Percentiles rank a stretch among this genome's conserved stretches.
phyloP scores from a whole-genome alignment of 805 yeast species.

The Ogataea nitratoaversa region DNA sequence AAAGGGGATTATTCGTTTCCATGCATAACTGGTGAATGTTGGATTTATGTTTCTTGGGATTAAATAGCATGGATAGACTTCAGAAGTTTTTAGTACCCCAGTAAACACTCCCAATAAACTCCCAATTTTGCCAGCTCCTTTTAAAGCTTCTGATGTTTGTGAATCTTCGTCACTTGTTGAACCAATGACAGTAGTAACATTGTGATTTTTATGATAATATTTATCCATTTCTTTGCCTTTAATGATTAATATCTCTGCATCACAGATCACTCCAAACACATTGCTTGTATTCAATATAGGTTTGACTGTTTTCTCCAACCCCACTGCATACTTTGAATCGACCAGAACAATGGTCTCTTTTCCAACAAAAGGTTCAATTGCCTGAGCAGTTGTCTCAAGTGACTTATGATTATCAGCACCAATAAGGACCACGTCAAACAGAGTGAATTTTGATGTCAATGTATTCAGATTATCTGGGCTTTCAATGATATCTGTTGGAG shows the following conservation, averaged over 20 bases:
- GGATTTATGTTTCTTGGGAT: slow-evolving; percentile 26
- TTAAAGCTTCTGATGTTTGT: slow-evolving; percentile 9
- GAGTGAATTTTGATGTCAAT: slow-evolving; percentile 4
- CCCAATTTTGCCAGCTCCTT: slow-evolving; percentile 20
- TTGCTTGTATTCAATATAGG: slow-evolving; percentile 9
- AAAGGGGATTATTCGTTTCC: slow-evolving; percentile 28
- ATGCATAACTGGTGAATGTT: slow-evolving; percentile 22
- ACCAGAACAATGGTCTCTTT: slow-evolving; percentile 23
- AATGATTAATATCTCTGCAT: slow-evolving; percentile 20
- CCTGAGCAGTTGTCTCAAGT: slow-evolving; percentile 5
- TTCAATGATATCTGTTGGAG: slow-evolving; percentile 9
- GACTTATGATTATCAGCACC: slow-evolving; percentile 11
- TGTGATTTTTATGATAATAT: slow-evolving; percentile 20
- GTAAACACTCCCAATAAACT: slow-evolving; percentile 14
- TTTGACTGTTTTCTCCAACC: slow-evolving; percentile 17
- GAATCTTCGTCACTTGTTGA: slow-evolving; percentile 10
- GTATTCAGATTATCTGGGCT: slow-evolving; percentile 4
- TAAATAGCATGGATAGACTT: slow-evolving; percentile 23
- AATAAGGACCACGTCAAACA: slow-evolving; percentile 21
- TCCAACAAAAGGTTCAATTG: slow-evolving; percentile 6
- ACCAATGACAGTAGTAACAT: slow-evolving; percentile 25
- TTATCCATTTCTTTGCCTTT: slow-evolving; percentile 5
- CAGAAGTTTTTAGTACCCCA: slow-evolving; percentile 20
- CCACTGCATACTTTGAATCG: slow-evolving; percentile 23
- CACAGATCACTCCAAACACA: slow-evolving; percentile 22